These are phyloP conservation scores for Ambrosia trifida DNA, from an alignment of 129 eudicot species.

Conservation along the genomic window DNA sequence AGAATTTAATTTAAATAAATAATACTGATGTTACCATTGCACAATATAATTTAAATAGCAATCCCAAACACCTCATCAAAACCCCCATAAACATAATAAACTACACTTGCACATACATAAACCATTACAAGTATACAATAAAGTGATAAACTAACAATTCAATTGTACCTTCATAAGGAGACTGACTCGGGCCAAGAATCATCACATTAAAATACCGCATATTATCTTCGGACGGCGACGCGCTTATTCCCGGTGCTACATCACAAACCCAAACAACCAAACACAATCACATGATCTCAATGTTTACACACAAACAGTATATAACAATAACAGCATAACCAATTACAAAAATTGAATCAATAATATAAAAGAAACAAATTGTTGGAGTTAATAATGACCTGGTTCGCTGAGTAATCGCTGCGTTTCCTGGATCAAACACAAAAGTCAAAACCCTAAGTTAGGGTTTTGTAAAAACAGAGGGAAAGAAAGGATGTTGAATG, in stretches of 20 bases:
- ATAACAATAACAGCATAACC: background rate
- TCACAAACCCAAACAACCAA: slow-evolving; percentile 13
- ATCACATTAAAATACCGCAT: slow-evolving; percentile 94
- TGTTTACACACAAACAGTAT: background rate
- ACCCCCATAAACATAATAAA: background rate
- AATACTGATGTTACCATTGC: background rate
- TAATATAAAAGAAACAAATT: background rate
- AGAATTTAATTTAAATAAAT: background rate
- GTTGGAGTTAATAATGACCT: slow-evolving; percentile 38
- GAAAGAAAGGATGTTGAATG: background rate
- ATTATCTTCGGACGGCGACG: slow-evolving; percentile 94
- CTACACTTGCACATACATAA: background rate
- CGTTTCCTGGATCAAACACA: slow-evolving; percentile 60
- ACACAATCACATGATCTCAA: background rate
- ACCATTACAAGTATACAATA: background rate
- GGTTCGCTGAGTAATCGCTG: slow-evolving; percentile 99
- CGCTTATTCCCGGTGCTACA: slow-evolving; percentile 99
- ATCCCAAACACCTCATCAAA: background rate
- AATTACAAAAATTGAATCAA: background rate
- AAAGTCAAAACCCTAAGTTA: slow-evolving; percentile 17
- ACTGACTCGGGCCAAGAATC: slow-evolving; percentile 94
- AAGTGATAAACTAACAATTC: background rate
- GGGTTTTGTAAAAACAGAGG: slow-evolving; percentile 16
- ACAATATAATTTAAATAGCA: background rate
- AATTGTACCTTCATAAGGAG: slow-evolving; percentile 89